Percentiles rank a stretch among this genome's conserved stretches.
Conservation (phyloP, 2,329 filamentous ascomycete genomes). For the Hymenoscyphus repandus region DNA sequence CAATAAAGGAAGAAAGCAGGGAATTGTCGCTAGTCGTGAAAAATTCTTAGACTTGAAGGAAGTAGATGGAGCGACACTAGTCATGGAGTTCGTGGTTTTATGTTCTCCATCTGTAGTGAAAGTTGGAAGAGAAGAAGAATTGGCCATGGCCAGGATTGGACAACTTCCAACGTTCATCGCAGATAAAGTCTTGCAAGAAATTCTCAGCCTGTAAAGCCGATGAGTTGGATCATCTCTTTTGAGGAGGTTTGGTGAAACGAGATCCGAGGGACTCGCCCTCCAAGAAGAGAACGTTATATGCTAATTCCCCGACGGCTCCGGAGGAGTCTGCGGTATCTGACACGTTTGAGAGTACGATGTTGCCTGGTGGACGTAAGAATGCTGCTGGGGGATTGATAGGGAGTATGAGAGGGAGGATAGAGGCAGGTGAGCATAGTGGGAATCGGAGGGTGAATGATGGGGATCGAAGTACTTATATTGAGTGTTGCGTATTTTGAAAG, state of each 20-base stretch:
- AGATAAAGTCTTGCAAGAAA: slow-evolving; percentile 11
- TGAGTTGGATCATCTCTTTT: slow-evolving; percentile 26
- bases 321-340: slow-evolving; percentile 17
- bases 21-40: slow-evolving; percentile 17
- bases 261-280: slow-evolving; percentile 12
- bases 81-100: slow-evolving; percentile 20
- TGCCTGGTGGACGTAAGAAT: not conserved
- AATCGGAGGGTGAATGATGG: not conserved
- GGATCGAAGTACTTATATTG: slow-evolving; percentile 25
- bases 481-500: not conserved
- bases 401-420: slow-evolving; percentile 8
- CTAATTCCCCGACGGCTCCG: slow-evolving; percentile 25
- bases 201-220: slow-evolving; percentile 22
- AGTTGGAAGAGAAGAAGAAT: slow-evolving; percentile 18
- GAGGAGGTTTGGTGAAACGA: slow-evolving; percentile 17
- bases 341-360: slow-evolving; percentile 9
- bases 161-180: not conserved
- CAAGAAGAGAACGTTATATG: slow-evolving; percentile 17
- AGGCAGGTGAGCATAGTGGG: not conserved
- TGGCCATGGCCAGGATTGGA: slow-evolving; percentile 24
- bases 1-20: slow-evolving; percentile 7
- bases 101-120: slow-evolving; percentile 12
- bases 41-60: slow-evolving; percentile 9
- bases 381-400: slow-evolving; percentile 8
- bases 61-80: slow-evolving; percentile 19